Conservation (phyloP, 2,329 filamentous ascomycete genomes). For the Coniochaeta sp. region DNA sequence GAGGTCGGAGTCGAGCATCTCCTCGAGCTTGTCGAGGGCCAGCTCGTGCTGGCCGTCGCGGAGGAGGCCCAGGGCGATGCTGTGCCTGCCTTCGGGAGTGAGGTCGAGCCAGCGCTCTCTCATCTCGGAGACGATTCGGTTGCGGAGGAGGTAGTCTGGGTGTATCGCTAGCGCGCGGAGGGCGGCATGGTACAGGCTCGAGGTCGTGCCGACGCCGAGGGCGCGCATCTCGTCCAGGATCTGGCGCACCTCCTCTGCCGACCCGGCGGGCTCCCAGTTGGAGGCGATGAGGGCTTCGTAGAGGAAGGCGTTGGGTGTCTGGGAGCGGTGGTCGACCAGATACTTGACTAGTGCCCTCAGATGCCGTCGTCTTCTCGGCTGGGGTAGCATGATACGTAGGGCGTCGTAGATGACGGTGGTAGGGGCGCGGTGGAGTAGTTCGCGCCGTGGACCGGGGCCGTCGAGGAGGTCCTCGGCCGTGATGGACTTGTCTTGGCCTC, state of each 20-base stretch:
- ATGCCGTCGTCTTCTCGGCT: conserved; percentile 26
- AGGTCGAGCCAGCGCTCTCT: conserved; percentile 62
- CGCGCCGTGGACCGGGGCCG: not conserved
- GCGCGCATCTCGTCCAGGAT: conserved; percentile 68
- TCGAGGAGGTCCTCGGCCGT: not conserved
- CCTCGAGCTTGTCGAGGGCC: conserved; percentile 62
- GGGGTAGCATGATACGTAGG: conserved; percentile 30
- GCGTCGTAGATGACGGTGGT: conserved; percentile 38
- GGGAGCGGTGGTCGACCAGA: conserved; percentile 47
- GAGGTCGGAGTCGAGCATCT: conserved; percentile 51
- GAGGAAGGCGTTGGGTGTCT: conserved; percentile 47
- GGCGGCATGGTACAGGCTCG: conserved; percentile 61
- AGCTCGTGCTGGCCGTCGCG: conserved; percentile 78
- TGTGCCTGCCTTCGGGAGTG: conserved; percentile 54
- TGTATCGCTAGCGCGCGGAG: conserved; percentile 73
- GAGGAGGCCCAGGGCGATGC: conserved; percentile 65
- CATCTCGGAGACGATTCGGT: conserved; percentile 66
- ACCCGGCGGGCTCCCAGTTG: conserved; percentile 62
- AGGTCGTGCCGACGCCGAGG: conserved; percentile 54
- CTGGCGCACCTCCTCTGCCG: conserved; percentile 50
- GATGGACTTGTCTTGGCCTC: not conserved
- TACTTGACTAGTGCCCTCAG: conserved; percentile 44
- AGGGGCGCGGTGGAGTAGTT: conserved; percentile 9
- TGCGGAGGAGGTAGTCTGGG: conserved; percentile 73
- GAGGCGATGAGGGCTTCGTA: conserved; percentile 71